These are phyloP conservation scores for Dimocarpus longan DNA, from an alignment of 345 rosid genomes.

Conservation along the genomic window DNA sequence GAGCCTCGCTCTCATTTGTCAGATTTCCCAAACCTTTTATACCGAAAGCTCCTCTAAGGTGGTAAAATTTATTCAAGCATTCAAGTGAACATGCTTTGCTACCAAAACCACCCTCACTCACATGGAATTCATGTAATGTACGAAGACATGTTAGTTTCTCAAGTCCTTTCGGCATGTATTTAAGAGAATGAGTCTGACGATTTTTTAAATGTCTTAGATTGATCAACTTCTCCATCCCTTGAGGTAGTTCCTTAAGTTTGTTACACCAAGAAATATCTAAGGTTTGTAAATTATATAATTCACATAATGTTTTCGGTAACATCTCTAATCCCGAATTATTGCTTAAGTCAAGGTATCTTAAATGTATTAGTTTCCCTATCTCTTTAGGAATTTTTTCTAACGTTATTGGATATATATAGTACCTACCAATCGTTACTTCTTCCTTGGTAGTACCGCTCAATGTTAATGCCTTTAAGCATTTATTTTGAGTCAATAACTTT, in stretches of 20 bases:
- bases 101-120: not conserved
- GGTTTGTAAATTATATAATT: slow-evolving; percentile 23
- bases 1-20: no score
- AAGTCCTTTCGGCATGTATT: slow-evolving; percentile 14
- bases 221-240: slow-evolving; percentile 17
- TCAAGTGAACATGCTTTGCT: not conserved
- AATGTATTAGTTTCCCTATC: slow-evolving; percentile 18
- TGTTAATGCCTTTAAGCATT: no score
- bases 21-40: no score
- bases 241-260: slow-evolving; percentile 7
- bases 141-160: slow-evolving; percentile 4
- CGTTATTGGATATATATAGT: not conserved
- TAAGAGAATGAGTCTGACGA: not conserved
- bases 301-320: slow-evolving; percentile 23
- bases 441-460: not conserved
- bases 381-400: slow-evolving; percentile 19
- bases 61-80: not conserved
- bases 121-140: not conserved
- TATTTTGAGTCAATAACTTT: no score
- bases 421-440: not conserved
- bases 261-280: not conserved
- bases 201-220: slow-evolving; percentile 20
- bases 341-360: slow-evolving; percentile 28
- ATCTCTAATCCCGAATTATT: not conserved
- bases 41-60: no score